Evolutionary conservation across 202 grass and related monocot species (phyloP).

Genomic region (Setaria italica): DNA sequence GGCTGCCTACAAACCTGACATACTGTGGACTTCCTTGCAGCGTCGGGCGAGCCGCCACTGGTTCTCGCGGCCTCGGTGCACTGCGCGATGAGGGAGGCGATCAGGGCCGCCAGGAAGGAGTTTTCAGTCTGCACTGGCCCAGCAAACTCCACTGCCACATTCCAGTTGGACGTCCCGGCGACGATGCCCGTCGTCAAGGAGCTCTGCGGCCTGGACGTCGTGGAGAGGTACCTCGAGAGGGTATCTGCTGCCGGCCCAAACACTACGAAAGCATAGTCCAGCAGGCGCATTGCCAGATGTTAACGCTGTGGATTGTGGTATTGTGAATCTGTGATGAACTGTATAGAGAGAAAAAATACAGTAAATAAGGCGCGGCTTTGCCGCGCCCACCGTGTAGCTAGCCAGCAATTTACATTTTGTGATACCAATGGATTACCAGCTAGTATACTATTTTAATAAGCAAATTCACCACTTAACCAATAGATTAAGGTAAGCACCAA

Average conservation of each 20-base stretch:
- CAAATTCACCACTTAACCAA: too few species aligned
- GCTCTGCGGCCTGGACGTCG: constrained; percentile 67
- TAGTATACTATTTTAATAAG: too few species aligned
- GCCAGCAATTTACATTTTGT: too few species aligned
- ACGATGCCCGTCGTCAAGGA: constrained; percentile 49
- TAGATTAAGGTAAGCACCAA: too few species aligned
- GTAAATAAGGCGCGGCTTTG: too few species aligned
- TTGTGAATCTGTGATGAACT: background rate
- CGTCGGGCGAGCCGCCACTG: constrained; percentile 66
- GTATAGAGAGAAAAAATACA: background rate
- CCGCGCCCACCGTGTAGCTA: too few species aligned
- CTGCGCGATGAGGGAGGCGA: constrained; percentile 61
- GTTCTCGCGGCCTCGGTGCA: constrained; percentile 62
- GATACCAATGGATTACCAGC: too few species aligned
- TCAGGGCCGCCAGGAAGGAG: constrained; percentile 59
- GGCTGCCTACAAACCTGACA: background rate
- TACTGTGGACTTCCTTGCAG: constrained; percentile 27
- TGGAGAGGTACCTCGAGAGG: constrained; percentile 62
- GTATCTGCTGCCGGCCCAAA: background rate
- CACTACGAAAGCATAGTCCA: background rate
- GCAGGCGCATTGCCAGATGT: background rate
- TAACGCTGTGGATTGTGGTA: background rate
- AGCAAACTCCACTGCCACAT: constrained; percentile 43
- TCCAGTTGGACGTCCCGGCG: constrained; percentile 62
- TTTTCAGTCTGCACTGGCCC: constrained; percentile 16